Base-by-base conservation (phyloP, 139 green algal genomes). In the Cymbomonas tetramitiformis region DNA sequence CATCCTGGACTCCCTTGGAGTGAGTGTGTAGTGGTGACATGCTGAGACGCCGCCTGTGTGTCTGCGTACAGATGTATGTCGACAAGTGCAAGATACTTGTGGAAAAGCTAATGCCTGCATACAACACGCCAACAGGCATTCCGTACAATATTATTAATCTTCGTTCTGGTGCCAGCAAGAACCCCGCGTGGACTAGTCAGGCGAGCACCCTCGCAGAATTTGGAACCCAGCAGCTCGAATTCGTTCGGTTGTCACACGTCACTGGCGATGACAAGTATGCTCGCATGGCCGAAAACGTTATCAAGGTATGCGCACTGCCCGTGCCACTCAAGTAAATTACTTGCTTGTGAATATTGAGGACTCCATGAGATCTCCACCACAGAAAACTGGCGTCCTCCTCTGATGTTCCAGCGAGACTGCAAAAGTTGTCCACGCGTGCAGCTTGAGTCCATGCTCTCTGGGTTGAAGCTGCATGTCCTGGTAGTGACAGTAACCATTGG, bases 121-220 rank as follows among this genome's bases (percentile, higher is more conserved):
- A 84, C 61, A 62, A 86, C 62, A 88, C 80, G 0, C 62, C 61
- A 15, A 74, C 46, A 0, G 78, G 85, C 46, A 79, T 89, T 9
- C 70, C 83, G 1, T 67, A 61, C 43, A 73, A 70, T 52, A 67
- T 57, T 21, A 38, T 86, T 26, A 78, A 83, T 53, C 63, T 83
- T 29, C 41, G 65, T 0, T 79, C 56, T 0, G 47, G 51, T 8
- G 10, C 32, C 19, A 62, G 38, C 26, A 54, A 66, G 21, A 77
- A 72, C 41, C 64, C 72, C 0, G 50, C 30, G 4, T 85, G 70
- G 70, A 72, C 61, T 2, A 40, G 34, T 9, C 50, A 44, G 8
- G 30, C 23, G 28, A 49, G 18, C 18, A 56, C 52, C 15, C 50
- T 79, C 19, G 63, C 72, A 12, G 76, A 83, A 46, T 70, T 72